Evolutionary conservation across 768 basidiomycete species (phyloP).

Genomic region (Leccinum obscurum): DNA sequence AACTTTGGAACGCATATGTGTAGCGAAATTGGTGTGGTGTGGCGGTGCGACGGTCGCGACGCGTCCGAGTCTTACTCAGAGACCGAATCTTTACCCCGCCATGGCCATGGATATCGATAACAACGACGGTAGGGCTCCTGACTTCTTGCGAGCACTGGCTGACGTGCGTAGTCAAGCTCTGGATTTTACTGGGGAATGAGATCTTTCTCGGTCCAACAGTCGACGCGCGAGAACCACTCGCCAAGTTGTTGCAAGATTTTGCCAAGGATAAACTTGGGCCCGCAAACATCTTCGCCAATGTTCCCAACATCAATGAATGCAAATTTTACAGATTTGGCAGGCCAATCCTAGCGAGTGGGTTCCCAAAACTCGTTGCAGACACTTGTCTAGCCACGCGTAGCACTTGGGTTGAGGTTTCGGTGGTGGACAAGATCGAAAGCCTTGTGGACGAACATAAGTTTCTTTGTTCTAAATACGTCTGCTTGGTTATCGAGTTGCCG

Average conservation of each 20-base stretch:
- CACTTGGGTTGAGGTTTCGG: not conserved
- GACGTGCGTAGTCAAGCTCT: not conserved
- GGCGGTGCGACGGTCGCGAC: too few species aligned
- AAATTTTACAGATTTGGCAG: too few species aligned
- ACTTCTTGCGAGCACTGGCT: not conserved
- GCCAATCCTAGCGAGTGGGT: too few species aligned
- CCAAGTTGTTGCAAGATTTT: not conserved
- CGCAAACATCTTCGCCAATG: not conserved
- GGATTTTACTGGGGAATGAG: not conserved
- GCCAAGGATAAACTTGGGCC: not conserved
- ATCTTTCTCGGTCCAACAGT: not conserved
- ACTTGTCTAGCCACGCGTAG: too few species aligned
- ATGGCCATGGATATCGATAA: not conserved
- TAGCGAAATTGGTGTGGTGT: too few species aligned
- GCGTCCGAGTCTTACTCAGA: too few species aligned
- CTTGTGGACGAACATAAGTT: not conserved
- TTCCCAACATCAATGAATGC: too few species aligned
- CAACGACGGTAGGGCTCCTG: not conserved
- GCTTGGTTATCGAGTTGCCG: not conserved
- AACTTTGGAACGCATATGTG: too few species aligned
- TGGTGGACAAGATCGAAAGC: not conserved
- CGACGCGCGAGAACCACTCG: not conserved
- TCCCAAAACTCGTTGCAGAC: too few species aligned
- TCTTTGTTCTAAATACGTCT: accelerated
- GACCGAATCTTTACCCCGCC: too few species aligned